Evolutionary conservation across 495 filamentous ascomycete species (phyloP), one percentile per base, ranked within the genome.

Genomic region (Penicillium macrosclerotiorum): DNA sequence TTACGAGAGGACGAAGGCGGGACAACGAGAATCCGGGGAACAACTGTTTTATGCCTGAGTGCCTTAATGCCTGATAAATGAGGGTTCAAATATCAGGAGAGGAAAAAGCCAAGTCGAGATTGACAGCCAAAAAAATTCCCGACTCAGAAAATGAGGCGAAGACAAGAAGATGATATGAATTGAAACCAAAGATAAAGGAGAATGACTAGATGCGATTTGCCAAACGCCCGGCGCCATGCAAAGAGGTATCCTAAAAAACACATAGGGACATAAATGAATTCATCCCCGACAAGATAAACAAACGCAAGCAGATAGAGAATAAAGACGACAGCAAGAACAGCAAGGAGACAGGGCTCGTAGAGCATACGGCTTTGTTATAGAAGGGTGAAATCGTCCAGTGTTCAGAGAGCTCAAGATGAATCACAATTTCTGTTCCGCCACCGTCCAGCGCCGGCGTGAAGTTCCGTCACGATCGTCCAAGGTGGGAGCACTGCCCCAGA

Each of bases 401-500:
- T n/a, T n/a, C n/a, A n/a, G n/a, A n/a, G n/a, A n/a, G n/a, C n/a
- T n/a, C n/a, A n/a, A n/a, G n/a, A n/a, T n/a, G n/a, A n/a, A 14
- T 68, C 51, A 71, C 25, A 63, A 42, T 20, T 68, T 68, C 23
- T 66, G 63, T 46, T 75, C 72, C 6, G 65, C 54, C 33, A 75
- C 62, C 3, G 72, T 73, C 72, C 72, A 75, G 39, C 72, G 63
- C 24, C 72, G 65, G 35, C 65, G 64, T 20, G 63, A 49, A 16
- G 48, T 35, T 6, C 35, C 26, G 9, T 70, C 63, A n/a, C 57
- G 61, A 33, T 65, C 65, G 36, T 62, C 60, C 44, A 62, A 49
- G n/a, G 65, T 22, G 8, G 57, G 58, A 2, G 61, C 63, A 50
- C 69, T 65, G 2, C 69, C 63, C 72, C 72, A 75, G 7, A 75